Evolutionary conservation across 441 rosid genomes (phyloP).

Genomic region (Populus hybrid): DNA sequence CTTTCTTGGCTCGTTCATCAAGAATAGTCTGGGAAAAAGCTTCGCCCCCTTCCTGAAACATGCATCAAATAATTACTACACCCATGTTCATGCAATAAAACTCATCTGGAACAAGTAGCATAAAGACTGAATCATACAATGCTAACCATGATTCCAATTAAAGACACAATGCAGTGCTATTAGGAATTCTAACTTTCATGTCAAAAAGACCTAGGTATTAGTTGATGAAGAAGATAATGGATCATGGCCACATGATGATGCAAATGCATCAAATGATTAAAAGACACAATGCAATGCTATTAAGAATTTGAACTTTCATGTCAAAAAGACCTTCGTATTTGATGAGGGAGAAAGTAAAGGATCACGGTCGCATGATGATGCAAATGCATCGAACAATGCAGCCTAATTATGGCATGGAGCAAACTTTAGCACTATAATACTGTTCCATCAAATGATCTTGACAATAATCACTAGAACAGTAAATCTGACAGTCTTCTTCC

Average conservation of each 20-base stretch:
- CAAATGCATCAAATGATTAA: too few relatives aligned
- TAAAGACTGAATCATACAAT: background rate
- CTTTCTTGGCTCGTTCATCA: conserved; percentile 69
- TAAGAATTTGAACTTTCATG: too few relatives aligned
- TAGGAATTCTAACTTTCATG: background rate
- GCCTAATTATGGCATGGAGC: background rate
- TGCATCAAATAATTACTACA: conserved; percentile 2
- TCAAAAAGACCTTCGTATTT: too few relatives aligned
- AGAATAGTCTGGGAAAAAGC: conserved; percentile 68
- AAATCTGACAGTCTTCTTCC: conserved; percentile 3
- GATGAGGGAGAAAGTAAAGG: too few relatives aligned
- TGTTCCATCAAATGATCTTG: background rate
- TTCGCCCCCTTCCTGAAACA: conserved; percentile 60
- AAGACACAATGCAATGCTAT: too few relatives aligned
- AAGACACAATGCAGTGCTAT: background rate
- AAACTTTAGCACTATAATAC: background rate
- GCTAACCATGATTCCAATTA: background rate
- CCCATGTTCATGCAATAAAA: conserved; percentile 1
- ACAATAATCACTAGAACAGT: background rate
- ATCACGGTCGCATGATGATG: background rate
- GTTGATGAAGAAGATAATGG: background rate
- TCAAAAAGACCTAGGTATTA: background rate
- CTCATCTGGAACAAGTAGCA: background rate
- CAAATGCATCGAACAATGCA: background rate
- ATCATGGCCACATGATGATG: background rate